These are phyloP conservation scores for Physocladia obscura DNA, from an alignment of 192 early-diverging fungal species.

Conservation along the genomic window DNA sequence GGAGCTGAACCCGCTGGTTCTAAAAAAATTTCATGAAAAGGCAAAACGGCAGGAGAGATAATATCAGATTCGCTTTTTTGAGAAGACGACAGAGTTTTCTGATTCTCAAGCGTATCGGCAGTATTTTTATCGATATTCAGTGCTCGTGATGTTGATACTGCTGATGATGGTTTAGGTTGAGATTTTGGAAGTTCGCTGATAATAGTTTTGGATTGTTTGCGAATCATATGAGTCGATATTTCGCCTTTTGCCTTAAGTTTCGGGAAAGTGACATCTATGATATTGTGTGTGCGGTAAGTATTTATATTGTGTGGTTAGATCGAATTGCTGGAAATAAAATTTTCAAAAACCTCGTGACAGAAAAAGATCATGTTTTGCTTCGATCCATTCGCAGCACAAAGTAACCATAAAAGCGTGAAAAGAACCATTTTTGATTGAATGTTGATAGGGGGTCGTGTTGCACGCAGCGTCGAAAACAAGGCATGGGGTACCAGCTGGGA, in stretches of 20 bases:
- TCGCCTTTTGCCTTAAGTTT: constrained; percentile 52
- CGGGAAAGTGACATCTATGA: constrained; percentile 56
- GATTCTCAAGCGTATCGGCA: too few species aligned
- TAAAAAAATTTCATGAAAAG: constrained; percentile 16
- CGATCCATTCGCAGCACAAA: constrained; percentile 63
- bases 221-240: constrained; percentile 49
- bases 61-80: too few species aligned
- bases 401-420: constrained; percentile 68
- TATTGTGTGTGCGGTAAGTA: constrained; percentile 11
- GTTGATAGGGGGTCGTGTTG: constrained; percentile 52
- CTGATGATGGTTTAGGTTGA: background rate
- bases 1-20: constrained; percentile 3
- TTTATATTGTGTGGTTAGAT: background rate
- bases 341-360: constrained; percentile 67
- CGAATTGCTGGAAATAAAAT: background rate
- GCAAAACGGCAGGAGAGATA: background rate
- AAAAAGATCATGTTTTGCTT: constrained; percentile 55
- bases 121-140: too few species aligned
- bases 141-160: background rate
- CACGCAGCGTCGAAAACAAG: constrained; percentile 70
- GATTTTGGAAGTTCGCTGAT: constrained; percentile 25
- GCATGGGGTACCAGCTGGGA: constrained; percentile 40
- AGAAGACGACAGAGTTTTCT: background rate
- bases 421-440: constrained; percentile 55
- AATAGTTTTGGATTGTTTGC: constrained; percentile 28